Conservation (phyloP, 176 grass and related monocot species). For the Aegilops umbellulata region DNA sequence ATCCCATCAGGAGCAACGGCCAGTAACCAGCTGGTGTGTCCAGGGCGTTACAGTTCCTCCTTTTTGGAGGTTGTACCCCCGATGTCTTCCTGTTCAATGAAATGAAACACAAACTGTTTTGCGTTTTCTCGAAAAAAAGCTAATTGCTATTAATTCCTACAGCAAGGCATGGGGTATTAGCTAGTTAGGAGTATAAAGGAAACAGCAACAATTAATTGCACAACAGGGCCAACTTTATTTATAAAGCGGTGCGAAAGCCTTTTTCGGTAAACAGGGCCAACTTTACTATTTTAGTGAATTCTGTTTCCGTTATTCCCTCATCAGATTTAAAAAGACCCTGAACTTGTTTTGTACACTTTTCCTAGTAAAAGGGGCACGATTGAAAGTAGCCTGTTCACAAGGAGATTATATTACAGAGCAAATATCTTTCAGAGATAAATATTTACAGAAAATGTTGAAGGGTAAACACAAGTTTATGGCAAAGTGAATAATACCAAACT, state of each 20-base stretch:
- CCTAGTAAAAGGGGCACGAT: not conserved
- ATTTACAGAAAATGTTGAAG: not conserved
- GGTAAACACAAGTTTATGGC: not conserved
- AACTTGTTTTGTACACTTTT: not conserved
- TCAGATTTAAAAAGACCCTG: conserved; percentile 1
- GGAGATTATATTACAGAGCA: not conserved
- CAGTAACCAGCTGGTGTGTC: no score
- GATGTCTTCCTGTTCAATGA: no score
- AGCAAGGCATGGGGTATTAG: no score
- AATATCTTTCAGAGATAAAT: not conserved
- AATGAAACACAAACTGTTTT: no score
- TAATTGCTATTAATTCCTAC: no score
- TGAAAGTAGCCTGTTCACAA: not conserved
- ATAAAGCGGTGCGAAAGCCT: no score
- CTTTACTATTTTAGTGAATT: not conserved
- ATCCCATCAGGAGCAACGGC: no score
- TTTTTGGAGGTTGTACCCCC: no score
- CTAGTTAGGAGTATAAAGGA: not conserved
- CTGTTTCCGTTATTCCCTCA: not conserved
- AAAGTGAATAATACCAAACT: not conserved
- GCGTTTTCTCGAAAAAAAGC: no score
- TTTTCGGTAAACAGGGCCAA: not conserved
- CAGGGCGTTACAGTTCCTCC: no score
- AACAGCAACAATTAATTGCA: not conserved
- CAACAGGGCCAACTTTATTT: not conserved